Base-by-base conservation (phyloP, 805 yeast species). In the Vanderwaltozyma polyspora region DNA sequence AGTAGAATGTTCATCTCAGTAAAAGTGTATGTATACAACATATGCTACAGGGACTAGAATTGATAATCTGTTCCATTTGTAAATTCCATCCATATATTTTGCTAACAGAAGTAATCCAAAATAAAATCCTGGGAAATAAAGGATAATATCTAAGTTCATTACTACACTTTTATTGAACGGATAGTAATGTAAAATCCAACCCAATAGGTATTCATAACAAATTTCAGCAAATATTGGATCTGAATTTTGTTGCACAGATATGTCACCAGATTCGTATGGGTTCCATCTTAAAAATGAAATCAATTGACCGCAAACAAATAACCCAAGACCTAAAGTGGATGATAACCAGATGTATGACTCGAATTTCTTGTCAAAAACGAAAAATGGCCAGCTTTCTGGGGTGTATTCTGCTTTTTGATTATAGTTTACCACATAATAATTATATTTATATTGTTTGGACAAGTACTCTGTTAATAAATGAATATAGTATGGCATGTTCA, bases 121-220 rank as follows among this genome's bases (percentile, higher is more conserved):
- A 4, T 46, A 26, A 24, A 47, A 39, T 31, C 52, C 40, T 15
- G 52, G 51, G n/a, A 51, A 28, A 25, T 51, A 56, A n/a, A 41
- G 43, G 4, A 25, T 30, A 4, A 44, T 28, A 15, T 29, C 34
- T n/a, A 50, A 29, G 26, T 46, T 40, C 6, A 38, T 34, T 30
- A 45, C 48, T 13, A 49, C 38, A 16, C 44, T 39, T 27, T 42
- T 36, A 13, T 37, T 24, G 29, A 51, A 51, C n/a, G 48, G 41
- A 22, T 42, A 41, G 25, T 37, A 51, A 34, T 52, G 57, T 14
- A 53, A 15, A 5, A 52, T 32, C 60, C 60, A 56, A 7, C 57
- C 61, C 5, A 48, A 6, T 15, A 39, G 19, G 14, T 40, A 44
- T 32, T 55, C 55, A 1, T 38, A 2, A 3, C 48, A 41, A 23